These are phyloP conservation scores for Dendrothele bispora DNA, from an alignment of 768 basidiomycete genomes.

Conservation along the genomic window DNA sequence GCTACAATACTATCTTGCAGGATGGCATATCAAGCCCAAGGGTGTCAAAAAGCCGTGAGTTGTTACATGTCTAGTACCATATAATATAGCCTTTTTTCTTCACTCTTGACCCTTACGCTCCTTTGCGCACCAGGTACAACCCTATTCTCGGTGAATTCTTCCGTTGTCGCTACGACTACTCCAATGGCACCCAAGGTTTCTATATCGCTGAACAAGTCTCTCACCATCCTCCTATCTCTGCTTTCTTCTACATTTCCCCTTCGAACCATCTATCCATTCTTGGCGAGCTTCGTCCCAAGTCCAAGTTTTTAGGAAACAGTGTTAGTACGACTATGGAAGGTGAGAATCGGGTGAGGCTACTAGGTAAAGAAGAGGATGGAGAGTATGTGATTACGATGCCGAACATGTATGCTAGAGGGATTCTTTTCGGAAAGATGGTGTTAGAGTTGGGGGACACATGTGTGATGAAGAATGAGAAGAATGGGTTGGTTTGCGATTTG, in stretches of 20 bases:
- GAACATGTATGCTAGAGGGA: slow-evolving; percentile 93
- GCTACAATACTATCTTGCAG: slow-evolving; percentile 93
- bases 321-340: slow-evolving; percentile 97
- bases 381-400: slow-evolving; percentile 95
- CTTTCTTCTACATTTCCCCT: slow-evolving; percentile 95
- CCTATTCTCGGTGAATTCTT: slow-evolving; percentile 98
- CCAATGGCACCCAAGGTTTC: slow-evolving; percentile 83
- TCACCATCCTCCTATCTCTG: slow-evolving; percentile 91
- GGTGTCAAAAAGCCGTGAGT: slow-evolving; percentile 98
- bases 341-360: slow-evolving; percentile 82
- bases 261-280: slow-evolving; percentile 83
- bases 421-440: slow-evolving; percentile 92
- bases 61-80: slow-evolving; percentile 1
- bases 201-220: slow-evolving; percentile 98
- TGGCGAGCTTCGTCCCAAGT: slow-evolving; percentile 94
- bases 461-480: slow-evolving; percentile 78
- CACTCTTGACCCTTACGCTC: slow-evolving; percentile 4
- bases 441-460: slow-evolving; percentile 93
- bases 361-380: slow-evolving; percentile 85
- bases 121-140: slow-evolving; percentile 68
- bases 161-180: slow-evolving; percentile 91
- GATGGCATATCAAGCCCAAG: slow-evolving; percentile 99
- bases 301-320: slow-evolving; percentile 94
- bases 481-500: slow-evolving; percentile 73
- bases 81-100: slow-evolving; percentile 4